Evolutionary conservation across 2,329 filamentous ascomycete species (phyloP).

Genomic region (Penicillium hordei): DNA sequence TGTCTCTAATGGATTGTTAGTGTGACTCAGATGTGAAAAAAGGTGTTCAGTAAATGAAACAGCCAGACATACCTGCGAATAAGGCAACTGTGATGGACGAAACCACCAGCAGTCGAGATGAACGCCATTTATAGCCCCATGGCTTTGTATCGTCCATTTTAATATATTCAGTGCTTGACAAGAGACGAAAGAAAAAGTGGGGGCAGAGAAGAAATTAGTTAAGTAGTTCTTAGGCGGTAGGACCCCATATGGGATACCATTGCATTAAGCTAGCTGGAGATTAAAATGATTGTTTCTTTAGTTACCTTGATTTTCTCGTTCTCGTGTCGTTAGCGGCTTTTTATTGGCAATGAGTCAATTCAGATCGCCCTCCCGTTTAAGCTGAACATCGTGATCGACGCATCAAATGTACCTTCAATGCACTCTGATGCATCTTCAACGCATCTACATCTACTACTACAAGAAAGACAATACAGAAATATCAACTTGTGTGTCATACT

Average conservation of each 20-base stretch:
- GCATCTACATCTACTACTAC: background rate
- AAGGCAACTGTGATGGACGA: constrained; percentile 11
- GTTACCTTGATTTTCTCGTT: background rate
- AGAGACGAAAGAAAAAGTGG: constrained; percentile 4
- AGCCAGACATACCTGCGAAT: constrained; percentile 11
- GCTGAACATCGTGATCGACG: constrained; percentile 4
- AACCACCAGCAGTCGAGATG: constrained; percentile 8
- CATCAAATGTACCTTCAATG: background rate
- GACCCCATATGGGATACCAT: background rate
- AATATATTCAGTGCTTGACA: background rate
- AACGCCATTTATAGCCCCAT: constrained; percentile 13
- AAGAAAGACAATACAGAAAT: background rate
- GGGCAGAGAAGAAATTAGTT: background rate
- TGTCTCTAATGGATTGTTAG: constrained; percentile 15
- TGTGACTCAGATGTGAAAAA: background rate
- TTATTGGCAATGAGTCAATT: constrained; percentile 1
- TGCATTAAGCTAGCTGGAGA: background rate
- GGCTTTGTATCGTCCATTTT: constrained; percentile 9
- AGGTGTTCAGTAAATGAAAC: background rate
- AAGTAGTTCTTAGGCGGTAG: background rate
- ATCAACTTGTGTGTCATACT: constrained; percentile 1
- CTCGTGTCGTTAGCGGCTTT: background rate
- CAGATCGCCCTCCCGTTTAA: background rate
- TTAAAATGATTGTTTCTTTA: no score
- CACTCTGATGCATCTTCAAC: background rate